Base-by-base conservation (phyloP, 2,329 filamentous ascomycete species). In the Sarocladiaceae sp. region DNA sequence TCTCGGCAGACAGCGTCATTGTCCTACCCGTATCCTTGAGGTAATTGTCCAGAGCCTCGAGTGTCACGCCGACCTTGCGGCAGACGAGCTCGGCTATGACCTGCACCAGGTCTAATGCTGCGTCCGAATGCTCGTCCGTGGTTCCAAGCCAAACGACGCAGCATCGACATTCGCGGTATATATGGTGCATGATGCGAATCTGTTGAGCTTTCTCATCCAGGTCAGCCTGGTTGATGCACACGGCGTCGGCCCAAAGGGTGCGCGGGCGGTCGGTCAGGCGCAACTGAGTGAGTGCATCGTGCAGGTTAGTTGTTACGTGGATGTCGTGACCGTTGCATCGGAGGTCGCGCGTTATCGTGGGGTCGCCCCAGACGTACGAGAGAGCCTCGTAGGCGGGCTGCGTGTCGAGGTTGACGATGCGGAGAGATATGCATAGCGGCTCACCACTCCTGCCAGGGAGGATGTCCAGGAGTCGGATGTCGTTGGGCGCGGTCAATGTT, bases 191-290 rank as follows among this genome's bases (percentile, higher is more conserved):
- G 13, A 46, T 12, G 6, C 40, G 33, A 29, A 54, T 36, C 13
- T 54, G 53, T 5, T 46, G 29, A 11, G 17, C 31, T 39, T 53
- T 53, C 31, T 55, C 52, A 8, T 35, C 26, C 25, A 37, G 12
- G 31, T 53, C 51, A 3, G n/a, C 31, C 52, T 55, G 54, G 5
- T 55, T 53, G 48, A 55, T 55, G 26, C 54, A 54, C 2, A 55
- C 29, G 37, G 50, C 50, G n/a, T 52, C 50, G 1, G 50, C 35
- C 50, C 50, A 52, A 26, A 47, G n/a, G n/a, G n/a, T 36, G 29
- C 15, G 15, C 10, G 15, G 15, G 29, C 8, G 15, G 29, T 33
- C 29, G 29, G 8, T 8, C 29, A 33, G 8, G 8, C 29, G 8
- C 29, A 33, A 33, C 10, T 15, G 8, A 8, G 15, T 15, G 29